Evolutionary conservation across 2,329 filamentous ascomycete species (phyloP).

Genomic region (Alternaria metachromatica): DNA sequence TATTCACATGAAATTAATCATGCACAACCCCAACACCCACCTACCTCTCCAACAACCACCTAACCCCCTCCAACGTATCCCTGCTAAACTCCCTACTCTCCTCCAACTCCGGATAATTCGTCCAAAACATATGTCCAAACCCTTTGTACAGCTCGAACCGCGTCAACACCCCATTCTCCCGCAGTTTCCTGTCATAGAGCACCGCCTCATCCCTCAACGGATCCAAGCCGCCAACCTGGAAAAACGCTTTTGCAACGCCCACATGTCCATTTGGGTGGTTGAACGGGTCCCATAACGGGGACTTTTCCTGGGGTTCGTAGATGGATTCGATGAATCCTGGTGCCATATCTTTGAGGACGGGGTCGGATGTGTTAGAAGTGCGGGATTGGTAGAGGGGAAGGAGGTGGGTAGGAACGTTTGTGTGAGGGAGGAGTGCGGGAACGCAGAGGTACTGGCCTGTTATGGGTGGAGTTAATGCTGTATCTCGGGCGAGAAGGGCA

Average conservation of each 20-base stretch:
- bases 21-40: background rate
- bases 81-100: constrained; percentile 31
- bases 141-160: constrained; percentile 53
- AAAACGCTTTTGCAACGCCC: constrained; percentile 53
- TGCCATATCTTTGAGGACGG: constrained; percentile 27
- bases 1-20: background rate
- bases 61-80: constrained; percentile 38
- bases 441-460: constrained; percentile 58
- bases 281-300: constrained; percentile 41
- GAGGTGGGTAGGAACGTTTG: constrained; percentile 51
- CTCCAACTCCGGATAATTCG: constrained; percentile 39
- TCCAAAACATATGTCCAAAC: constrained; percentile 54
- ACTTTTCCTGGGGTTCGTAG: constrained; percentile 35
- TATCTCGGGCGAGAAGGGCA: constrained; percentile 53
- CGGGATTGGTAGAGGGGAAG: constrained; percentile 51
- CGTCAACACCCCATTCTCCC: constrained; percentile 48
- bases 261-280: constrained; percentile 47
- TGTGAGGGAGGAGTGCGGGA: constrained; percentile 52
- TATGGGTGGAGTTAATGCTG: constrained; percentile 50
- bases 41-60: constrained; percentile 36
- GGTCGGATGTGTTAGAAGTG: constrained; percentile 22
- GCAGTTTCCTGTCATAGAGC: constrained; percentile 53
- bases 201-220: constrained; percentile 59
- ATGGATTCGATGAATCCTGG: constrained; percentile 21
- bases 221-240: constrained; percentile 58